A percentile compares a stretch with the other conserved stretches of the same genome.
phyloP scores from a whole-genome alignment of 805 yeast genomes.

The Diddensiella santjacobensis region DNA sequence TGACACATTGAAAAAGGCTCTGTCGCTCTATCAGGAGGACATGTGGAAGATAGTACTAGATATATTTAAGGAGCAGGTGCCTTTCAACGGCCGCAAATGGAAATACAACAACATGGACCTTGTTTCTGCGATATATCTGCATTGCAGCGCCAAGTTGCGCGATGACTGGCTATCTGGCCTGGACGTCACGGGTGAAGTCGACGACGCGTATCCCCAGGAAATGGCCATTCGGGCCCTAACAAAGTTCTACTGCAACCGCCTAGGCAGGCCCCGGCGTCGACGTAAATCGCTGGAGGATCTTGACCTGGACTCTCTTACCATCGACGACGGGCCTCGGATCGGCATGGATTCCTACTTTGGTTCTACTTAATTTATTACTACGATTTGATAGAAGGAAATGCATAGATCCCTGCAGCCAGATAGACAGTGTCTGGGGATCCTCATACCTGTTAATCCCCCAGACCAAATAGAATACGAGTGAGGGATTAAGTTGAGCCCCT shows the following conservation, averaged over 20 bases:
- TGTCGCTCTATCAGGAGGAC: constrained; percentile 55
- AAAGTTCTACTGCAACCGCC: constrained; percentile 67
- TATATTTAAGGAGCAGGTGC: constrained; percentile 72
- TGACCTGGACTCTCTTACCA: too few relatives aligned
- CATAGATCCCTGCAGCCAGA: too few relatives aligned
- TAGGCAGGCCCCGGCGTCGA: constrained; percentile 16
- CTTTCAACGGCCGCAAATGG: constrained; percentile 94
- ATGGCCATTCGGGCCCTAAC: constrained; percentile 73
- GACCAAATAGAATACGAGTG: too few relatives aligned
- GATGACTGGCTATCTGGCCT: constrained; percentile 89
- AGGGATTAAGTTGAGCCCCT: too few relatives aligned
- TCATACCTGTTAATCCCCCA: too few relatives aligned
- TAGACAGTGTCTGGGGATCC: too few relatives aligned
- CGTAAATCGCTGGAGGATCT: too few relatives aligned
- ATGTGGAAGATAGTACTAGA: constrained; percentile 68
- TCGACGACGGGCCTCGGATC: too few relatives aligned
- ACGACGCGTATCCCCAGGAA: constrained; percentile 80
- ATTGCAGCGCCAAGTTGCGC: constrained; percentile 63
- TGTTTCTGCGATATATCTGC: constrained; percentile 78
- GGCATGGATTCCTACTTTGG: too few relatives aligned
- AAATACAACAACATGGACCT: constrained; percentile 88
- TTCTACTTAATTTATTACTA: too few relatives aligned
- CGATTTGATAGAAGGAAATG: too few relatives aligned
- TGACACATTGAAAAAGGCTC: constrained; percentile 54
- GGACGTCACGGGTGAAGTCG: constrained; percentile 70